phyloP scores from a whole-genome alignment of 1,139 yeast species.

The Suhomyces guaymorum region DNA sequence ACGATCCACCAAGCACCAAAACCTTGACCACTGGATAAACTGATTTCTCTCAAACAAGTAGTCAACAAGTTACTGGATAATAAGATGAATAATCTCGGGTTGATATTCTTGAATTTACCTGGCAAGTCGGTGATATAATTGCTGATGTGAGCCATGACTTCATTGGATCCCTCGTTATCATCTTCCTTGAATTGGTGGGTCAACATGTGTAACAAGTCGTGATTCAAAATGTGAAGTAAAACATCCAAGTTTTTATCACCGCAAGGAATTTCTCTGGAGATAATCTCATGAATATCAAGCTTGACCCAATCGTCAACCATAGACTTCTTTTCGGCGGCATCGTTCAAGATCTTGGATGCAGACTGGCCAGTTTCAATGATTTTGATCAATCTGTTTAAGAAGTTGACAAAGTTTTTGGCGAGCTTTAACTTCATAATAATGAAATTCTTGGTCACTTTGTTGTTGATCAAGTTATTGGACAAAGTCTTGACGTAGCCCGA shows the following conservation, averaged over 20 bases:
- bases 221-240: constrained; percentile 42
- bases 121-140: constrained; percentile 46
- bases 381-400: constrained; percentile 58
- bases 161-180: constrained; percentile 14
- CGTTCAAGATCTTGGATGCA: constrained; percentile 52
- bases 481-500: constrained; percentile 43
- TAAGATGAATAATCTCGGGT: constrained; percentile 59
- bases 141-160: constrained; percentile 21
- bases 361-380: constrained; percentile 62
- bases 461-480: constrained; percentile 30
- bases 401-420: constrained; percentile 57
- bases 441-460: constrained; percentile 53
- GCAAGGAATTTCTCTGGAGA: constrained; percentile 60
- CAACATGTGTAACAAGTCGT: constrained; percentile 46
- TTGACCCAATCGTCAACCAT: constrained; percentile 65
- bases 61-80: constrained; percentile 58
- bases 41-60: constrained; percentile 65
- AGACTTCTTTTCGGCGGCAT: constrained; percentile 45
- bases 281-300: constrained; percentile 52
- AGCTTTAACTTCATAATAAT: constrained; percentile 52
- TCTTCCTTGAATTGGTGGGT: constrained; percentile 6
- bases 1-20: constrained; percentile 81
- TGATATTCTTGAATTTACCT: constrained; percentile 42
- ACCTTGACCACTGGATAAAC: constrained; percentile 58
- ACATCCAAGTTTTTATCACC: constrained; percentile 28